Evolutionary conservation across 1,139 yeast genomes (phyloP).

Genomic region (Kodamaea anthophila): DNA sequence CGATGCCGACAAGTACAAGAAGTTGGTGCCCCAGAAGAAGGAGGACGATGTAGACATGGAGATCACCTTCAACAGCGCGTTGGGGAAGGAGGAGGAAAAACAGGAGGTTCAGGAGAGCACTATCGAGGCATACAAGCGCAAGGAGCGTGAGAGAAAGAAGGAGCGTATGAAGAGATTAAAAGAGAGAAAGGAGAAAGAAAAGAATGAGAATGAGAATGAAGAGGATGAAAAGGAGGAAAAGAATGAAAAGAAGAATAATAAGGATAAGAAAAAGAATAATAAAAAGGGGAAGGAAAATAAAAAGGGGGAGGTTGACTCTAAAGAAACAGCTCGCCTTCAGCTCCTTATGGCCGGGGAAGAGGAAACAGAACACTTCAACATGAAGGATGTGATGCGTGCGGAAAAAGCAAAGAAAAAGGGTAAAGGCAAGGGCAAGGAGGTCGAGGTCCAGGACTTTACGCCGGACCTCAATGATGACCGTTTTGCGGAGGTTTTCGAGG

Average conservation of each 20-base stretch:
- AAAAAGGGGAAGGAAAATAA: constrained; percentile 11
- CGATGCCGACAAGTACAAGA: constrained; percentile 54
- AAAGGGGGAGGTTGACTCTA: constrained; percentile 24
- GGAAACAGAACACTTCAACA: constrained; percentile 57
- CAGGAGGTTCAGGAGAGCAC: constrained; percentile 59
- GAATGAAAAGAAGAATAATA: constrained; percentile 14
- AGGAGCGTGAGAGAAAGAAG: constrained; percentile 88
- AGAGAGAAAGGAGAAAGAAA: constrained; percentile 44
- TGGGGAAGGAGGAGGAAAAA: constrained; percentile 31
- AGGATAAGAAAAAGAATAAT: constrained; percentile 10
- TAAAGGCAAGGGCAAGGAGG: constrained; percentile 38
- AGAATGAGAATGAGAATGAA: constrained; percentile 24
- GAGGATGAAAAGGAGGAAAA: constrained; percentile 7
- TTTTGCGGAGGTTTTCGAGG: constrained; percentile 80
- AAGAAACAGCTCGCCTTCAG: constrained; percentile 66
- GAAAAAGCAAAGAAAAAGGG: constrained; percentile 61
- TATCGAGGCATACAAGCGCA: constrained; percentile 74
- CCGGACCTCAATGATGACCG: constrained; percentile 76
- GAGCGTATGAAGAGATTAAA: constrained; percentile 71
- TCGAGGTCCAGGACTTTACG: constrained; percentile 53
- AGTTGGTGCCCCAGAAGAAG: constrained; percentile 43
- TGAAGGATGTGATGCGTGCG: constrained; percentile 71
- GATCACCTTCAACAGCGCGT: constrained; percentile 89
- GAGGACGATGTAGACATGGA: constrained; percentile 84
- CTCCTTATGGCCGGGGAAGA: constrained; percentile 62